Percentiles rank a stretch among this genome's conserved stretches.
phyloP scores from a whole-genome alignment of 2,329 filamentous ascomycete species.

The Phaeosphaeriaceae sp. region DNA sequence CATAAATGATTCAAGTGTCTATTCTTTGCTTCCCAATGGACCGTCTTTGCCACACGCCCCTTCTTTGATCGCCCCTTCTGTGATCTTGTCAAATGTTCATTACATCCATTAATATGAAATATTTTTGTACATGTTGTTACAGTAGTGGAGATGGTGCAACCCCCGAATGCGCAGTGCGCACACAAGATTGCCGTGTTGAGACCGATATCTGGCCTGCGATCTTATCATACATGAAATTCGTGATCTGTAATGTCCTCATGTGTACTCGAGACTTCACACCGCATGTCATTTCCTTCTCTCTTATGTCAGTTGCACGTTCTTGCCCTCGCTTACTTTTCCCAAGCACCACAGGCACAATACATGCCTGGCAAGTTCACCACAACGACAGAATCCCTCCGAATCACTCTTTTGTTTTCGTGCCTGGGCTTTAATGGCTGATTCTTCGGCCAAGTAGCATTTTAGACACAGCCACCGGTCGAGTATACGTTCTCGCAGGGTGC shows the following conservation, averaged over 20 bases:
- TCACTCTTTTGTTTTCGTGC: neutral
- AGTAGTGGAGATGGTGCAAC: neutral
- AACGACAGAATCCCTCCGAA: conserved; percentile 5
- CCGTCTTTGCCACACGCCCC: too few relatives aligned
- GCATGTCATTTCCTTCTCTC: neutral
- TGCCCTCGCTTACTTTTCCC: conserved; percentile 11
- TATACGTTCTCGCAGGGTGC: conserved; percentile 24
- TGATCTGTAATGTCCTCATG: too few relatives aligned
- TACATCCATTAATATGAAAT: neutral
- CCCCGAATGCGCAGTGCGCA: neutral
- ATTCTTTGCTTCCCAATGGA: too few relatives aligned
- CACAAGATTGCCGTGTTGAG: too few relatives aligned
- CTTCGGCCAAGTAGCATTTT: conserved; percentile 25
- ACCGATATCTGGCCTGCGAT: too few relatives aligned
- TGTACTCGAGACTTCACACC: too few relatives aligned
- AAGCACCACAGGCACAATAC: conserved; percentile 26
- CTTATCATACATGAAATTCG: neutral
- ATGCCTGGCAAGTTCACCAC: conserved; percentile 9
- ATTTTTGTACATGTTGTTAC: neutral
- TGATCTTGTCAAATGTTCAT: too few relatives aligned
- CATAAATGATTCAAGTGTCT: too few relatives aligned
- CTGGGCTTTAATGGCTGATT: conserved; percentile 2
- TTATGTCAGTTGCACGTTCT: neutral
- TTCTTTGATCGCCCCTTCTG: too few relatives aligned
- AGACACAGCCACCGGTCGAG: conserved; percentile 33